phyloP scores from a whole-genome alignment of 2,329 filamentous ascomycete genomes.

The Cytospora schulzeri region DNA sequence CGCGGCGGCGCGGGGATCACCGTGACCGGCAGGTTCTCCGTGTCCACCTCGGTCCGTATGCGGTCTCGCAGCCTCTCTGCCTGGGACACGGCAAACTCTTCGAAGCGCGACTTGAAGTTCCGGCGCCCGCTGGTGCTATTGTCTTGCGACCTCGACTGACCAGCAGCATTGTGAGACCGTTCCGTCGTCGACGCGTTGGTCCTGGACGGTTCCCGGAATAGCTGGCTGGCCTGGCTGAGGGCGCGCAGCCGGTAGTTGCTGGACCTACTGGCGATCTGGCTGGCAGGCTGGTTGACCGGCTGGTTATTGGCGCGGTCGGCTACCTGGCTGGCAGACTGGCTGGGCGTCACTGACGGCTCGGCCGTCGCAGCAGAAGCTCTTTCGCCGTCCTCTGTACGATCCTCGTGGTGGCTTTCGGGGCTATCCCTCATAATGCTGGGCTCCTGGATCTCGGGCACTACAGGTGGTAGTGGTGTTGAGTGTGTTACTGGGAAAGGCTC shows the following conservation, averaged over 20 bases:
- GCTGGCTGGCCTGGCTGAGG: slow-evolving; percentile 35
- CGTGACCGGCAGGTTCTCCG: slow-evolving; percentile 58
- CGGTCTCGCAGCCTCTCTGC: slow-evolving; percentile 62
- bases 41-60: slow-evolving; percentile 56
- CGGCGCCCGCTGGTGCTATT: slow-evolving; percentile 44
- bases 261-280: slow-evolving; percentile 22
- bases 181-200: slow-evolving; percentile 22
- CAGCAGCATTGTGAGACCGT: slow-evolving; percentile 1
- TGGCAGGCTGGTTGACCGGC: slow-evolving; percentile 1
- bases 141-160: slow-evolving; percentile 30
- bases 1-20: slow-evolving; percentile 64
- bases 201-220: slow-evolving; percentile 32
- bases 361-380: slow-evolving; percentile 20
- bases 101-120: slow-evolving; percentile 59
- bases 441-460: slow-evolving; percentile 40
- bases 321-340: slow-evolving; percentile 29
- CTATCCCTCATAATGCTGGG: background rate
- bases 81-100: slow-evolving; percentile 63
- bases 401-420: slow-evolving; percentile 19
- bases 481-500: slow-evolving; percentile 31
- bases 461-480: slow-evolving; percentile 26
- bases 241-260: slow-evolving; percentile 35
- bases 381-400: slow-evolving; percentile 20
- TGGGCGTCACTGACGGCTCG: slow-evolving; percentile 27
- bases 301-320: slow-evolving; percentile 15